phyloP scores from a whole-genome alignment of 371 early-diverging fungal species.

The Rhizopus arrhizus region DNA sequence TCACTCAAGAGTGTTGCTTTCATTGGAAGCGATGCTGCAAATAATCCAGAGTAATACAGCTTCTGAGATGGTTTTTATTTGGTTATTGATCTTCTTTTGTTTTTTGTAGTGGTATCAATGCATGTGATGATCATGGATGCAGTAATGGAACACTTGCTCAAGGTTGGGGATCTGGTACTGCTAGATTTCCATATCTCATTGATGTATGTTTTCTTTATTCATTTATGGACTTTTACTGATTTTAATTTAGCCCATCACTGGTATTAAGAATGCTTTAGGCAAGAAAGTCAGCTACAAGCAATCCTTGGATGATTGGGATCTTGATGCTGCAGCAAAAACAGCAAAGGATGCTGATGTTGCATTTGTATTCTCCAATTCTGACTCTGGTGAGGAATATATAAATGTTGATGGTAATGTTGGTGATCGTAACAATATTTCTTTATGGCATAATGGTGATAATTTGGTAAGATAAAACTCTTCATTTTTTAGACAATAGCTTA shows the following conservation, averaged over 20 bases:
- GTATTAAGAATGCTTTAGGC: slow-evolving; percentile 39
- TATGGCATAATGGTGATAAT: slow-evolving; percentile 59
- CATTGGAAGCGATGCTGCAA: slow-evolving; percentile 56
- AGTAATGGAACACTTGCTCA: slow-evolving; percentile 56
- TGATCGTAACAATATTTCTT: slow-evolving; percentile 55
- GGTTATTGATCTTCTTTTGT: background rate
- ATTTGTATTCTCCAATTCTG: slow-evolving; percentile 56
- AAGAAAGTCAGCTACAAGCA: slow-evolving; percentile 28
- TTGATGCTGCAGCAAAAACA: slow-evolving; percentile 27
- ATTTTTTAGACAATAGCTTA: background rate
- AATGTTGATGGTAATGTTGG: slow-evolving; percentile 46
- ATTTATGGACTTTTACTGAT: background rate
- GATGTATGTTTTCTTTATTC: slow-evolving; percentile 26
- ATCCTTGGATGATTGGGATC: slow-evolving; percentile 41
- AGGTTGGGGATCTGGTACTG: slow-evolving; percentile 67
- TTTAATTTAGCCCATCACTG: slow-evolving; percentile 24
- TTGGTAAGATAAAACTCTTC: slow-evolving; percentile 31
- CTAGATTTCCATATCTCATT: slow-evolving; percentile 58
- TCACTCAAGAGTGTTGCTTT: slow-evolving; percentile 34
- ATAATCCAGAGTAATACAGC: slow-evolving; percentile 24
- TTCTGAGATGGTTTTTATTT: background rate
- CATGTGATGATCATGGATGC: slow-evolving; percentile 29
- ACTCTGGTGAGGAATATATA: slow-evolving; percentile 58
- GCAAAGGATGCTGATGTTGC: slow-evolving; percentile 52
- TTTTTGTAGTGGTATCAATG: slow-evolving; percentile 19